phyloP scores from a whole-genome alignment of 257 asterid genomes.

The Ajuga chamaepitys region DNA sequence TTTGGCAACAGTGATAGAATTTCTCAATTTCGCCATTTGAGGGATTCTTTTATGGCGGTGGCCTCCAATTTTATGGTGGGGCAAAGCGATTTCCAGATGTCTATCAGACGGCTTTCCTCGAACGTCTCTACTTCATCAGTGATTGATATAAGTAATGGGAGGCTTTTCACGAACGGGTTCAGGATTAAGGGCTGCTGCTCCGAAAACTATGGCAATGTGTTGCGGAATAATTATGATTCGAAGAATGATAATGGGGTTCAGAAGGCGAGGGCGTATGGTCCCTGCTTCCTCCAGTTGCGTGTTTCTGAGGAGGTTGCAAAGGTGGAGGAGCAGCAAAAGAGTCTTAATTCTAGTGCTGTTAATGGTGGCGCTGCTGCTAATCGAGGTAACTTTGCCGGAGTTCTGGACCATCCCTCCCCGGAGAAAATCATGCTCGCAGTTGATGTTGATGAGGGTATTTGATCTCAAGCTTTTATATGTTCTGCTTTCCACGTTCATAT shows the following conservation, averaged over 20 bases:
- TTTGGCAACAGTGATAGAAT: conserved; percentile 8
- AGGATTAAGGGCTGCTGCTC: conserved; percentile 29
- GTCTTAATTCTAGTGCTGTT: conserved; percentile 8
- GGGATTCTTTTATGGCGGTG: conserved; percentile 42
- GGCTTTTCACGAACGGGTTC: conserved; percentile 21
- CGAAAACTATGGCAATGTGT: conserved; percentile 14
- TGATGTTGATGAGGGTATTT: conserved; percentile 86
- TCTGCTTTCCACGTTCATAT: not conserved
- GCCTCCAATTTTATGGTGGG: conserved; percentile 30
- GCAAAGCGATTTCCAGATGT: conserved; percentile 33
- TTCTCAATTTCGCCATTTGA: conserved; percentile 20
- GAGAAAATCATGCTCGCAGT: conserved; percentile 62
- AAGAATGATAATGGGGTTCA: conserved; percentile 21
- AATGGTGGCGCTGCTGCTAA: conserved; percentile 23
- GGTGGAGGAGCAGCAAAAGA: conserved; percentile 18
- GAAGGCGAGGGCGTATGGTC: conserved; percentile 30
- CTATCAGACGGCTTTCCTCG: conserved; percentile 23
- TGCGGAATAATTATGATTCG: conserved; percentile 10
- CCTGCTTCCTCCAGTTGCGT: conserved; percentile 27
- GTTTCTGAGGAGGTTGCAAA: conserved; percentile 31
- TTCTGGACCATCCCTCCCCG: conserved; percentile 18
- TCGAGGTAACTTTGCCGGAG: conserved; percentile 27
- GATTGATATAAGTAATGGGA: conserved; percentile 11
- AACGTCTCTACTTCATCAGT: conserved; percentile 17
- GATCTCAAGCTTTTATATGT: not conserved